Percentiles rank a stretch among this genome's conserved stretches.
These are phyloP conservation scores for Mycena kentingensis DNA, from an alignment of 768 basidiomycete genomes.

Conservation along the genomic window DNA sequence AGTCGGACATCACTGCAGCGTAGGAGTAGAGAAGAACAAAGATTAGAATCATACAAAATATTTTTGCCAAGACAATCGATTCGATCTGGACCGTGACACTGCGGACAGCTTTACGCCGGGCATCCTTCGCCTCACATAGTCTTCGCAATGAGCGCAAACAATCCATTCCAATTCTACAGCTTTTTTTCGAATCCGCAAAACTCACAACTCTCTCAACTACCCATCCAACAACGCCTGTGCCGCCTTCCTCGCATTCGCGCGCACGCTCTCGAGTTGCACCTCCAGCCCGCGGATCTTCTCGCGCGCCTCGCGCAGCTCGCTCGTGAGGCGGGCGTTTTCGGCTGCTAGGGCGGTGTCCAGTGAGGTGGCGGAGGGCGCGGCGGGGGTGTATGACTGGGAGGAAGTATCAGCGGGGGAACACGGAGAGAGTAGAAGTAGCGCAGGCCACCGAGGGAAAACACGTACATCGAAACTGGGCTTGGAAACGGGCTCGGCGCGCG, in stretches of 20 bases:
- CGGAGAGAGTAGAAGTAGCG: constrained; percentile 3
- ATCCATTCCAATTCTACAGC: too few species aligned
- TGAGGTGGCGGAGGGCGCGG: not conserved
- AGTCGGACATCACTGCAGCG: too few species aligned
- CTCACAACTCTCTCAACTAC: constrained; percentile 6
- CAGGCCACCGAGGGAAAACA: constrained; percentile 10
- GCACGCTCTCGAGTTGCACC: constrained; percentile 74
- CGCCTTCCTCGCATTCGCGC: constrained; percentile 75
- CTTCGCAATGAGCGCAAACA: too few species aligned
- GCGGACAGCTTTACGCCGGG: too few species aligned
- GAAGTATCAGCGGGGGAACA: not conserved
- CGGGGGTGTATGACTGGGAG: not conserved
- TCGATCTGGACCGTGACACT: too few species aligned
- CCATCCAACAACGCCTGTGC: constrained; percentile 59
- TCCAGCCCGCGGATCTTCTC: constrained; percentile 84
- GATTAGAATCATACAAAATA: too few species aligned
- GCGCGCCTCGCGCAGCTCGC: constrained; percentile 76
- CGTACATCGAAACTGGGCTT: constrained; percentile 35
- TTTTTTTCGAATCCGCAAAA: too few species aligned
- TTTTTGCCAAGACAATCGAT: too few species aligned
- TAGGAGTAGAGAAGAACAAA: too few species aligned
- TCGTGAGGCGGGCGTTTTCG: constrained; percentile 64
- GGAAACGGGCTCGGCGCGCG: constrained; percentile 20
- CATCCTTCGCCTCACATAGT: too few species aligned
- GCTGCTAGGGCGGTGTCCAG: constrained; percentile 34